These are phyloP conservation scores for Aspergillaceae sp. DNA, from an alignment of 2,329 filamentous ascomycete species.

Conservation along the genomic window DNA sequence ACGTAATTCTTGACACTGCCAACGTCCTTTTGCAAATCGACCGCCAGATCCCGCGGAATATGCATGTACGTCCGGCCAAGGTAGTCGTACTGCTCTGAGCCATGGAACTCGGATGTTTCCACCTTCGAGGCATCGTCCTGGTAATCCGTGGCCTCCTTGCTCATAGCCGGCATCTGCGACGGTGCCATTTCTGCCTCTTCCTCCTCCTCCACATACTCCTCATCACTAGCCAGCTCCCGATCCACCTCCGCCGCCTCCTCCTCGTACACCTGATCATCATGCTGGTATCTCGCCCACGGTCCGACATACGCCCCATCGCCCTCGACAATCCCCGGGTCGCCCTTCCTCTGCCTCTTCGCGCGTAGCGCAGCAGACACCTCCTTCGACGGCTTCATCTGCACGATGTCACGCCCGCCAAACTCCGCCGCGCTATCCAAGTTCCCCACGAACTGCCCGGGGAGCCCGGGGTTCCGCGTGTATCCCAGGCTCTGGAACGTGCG, in stretches of 20 bases:
- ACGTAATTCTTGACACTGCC: conserved; percentile 82
- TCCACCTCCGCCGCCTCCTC: conserved; percentile 60
- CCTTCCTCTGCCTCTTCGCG: conserved; percentile 74
- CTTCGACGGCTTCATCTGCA: conserved; percentile 54
- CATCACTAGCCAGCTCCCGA: conserved; percentile 64
- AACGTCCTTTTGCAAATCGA: conserved; percentile 72
- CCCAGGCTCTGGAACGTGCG: conserved; percentile 64
- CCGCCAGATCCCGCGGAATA: conserved; percentile 78
- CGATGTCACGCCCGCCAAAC: conserved; percentile 44
- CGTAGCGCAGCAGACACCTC: conserved; percentile 60
- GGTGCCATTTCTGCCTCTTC: conserved; percentile 44
- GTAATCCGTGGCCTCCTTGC: conserved; percentile 45
- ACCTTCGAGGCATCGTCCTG: conserved; percentile 50
- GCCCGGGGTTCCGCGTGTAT: conserved; percentile 43
- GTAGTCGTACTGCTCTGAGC: conserved; percentile 76
- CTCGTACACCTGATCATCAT: conserved; percentile 62
- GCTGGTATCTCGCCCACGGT: conserved; percentile 81
- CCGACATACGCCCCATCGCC: conserved; percentile 84
- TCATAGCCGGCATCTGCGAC: conserved; percentile 40
- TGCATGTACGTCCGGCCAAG: conserved; percentile 97
- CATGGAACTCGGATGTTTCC: conserved; percentile 84
- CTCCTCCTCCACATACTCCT: conserved; percentile 69
- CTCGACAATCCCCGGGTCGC: conserved; percentile 73
- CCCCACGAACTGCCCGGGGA: conserved; percentile 40
- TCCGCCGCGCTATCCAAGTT: conserved; percentile 37